Evolutionary conservation across 2,329 filamentous ascomycete genomes (phyloP).

Genomic region (Magnaporthiopsis rhizophila): DNA sequence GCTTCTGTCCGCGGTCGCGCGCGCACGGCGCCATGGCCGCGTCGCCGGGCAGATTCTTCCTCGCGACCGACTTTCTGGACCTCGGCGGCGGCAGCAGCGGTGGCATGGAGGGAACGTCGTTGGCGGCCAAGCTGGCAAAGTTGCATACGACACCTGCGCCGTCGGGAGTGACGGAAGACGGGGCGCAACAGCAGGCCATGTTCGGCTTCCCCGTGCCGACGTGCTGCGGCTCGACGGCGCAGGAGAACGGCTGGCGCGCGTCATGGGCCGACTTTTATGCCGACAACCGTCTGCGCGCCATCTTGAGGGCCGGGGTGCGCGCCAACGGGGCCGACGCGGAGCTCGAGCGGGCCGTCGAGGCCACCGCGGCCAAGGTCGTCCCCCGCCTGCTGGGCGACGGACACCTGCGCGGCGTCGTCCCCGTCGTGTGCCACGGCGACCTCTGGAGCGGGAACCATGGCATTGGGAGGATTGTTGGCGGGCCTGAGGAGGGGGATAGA

Average conservation of each 20-base stretch:
- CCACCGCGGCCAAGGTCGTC: conserved; percentile 56
- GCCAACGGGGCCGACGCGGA: conserved; percentile 51
- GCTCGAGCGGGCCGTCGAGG: conserved; percentile 56
- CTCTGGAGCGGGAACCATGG: conserved; percentile 87
- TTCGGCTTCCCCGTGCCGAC: conserved; percentile 83
- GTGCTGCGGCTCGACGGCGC: conserved; percentile 77
- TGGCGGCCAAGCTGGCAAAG: conserved; percentile 70
- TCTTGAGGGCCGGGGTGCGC: conserved; percentile 50
- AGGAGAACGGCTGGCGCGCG: conserved; percentile 65
- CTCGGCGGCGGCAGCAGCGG: conserved; percentile 42
- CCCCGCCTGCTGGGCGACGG: conserved; percentile 65
- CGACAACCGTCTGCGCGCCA: conserved; percentile 60
- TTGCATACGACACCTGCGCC: conserved; percentile 73
- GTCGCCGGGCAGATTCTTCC: conserved; percentile 44
- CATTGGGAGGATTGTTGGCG: conserved; percentile 49
- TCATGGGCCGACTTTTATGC: conserved; percentile 86
- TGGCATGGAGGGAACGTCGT: conserved; percentile 28
- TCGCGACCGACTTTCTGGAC: conserved; percentile 75
- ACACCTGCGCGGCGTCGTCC: conserved; percentile 56
- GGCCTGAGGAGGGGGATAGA: conserved; percentile 25
- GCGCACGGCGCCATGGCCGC: conserved; percentile 57
- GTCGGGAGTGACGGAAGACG: conserved; percentile 23
- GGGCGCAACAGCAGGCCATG: conserved; percentile 22
- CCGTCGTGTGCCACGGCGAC: conserved; percentile 83
- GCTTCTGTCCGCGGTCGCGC: conserved; percentile 67